Conservation (phyloP, 2,329 filamentous ascomycete species). For the Cryphonectria nitschkei region DNA sequence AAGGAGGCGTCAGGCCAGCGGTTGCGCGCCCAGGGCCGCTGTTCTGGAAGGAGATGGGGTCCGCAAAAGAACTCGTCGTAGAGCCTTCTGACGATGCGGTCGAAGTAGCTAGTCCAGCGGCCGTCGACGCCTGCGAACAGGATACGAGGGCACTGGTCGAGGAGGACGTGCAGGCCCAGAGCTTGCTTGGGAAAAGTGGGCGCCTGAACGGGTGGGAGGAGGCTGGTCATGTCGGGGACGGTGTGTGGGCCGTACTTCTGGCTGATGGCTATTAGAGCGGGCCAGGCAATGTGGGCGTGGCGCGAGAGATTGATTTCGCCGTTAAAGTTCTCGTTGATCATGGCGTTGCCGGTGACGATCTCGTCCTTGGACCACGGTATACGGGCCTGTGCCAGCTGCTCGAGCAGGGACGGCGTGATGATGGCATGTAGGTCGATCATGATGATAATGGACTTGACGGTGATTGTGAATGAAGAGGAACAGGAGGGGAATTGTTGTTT, state of each 20-base stretch:
- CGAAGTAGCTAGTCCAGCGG: conserved; percentile 37
- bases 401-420: conserved; percentile 11
- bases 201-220: conserved; percentile 33
- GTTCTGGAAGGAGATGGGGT: background rate
- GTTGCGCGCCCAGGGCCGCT: conserved; percentile 31
- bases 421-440: conserved; percentile 20
- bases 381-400: conserved; percentile 6
- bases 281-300: conserved; percentile 22
- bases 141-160: conserved; percentile 35
- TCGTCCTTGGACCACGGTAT: conserved; percentile 8
- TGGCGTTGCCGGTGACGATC: background rate
- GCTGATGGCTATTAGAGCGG: conserved; percentile 33
- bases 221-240: conserved; percentile 33
- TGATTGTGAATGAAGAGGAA: background rate
- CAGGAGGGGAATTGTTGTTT: no score
- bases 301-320: background rate
- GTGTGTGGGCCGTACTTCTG: conserved; percentile 31
- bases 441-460: background rate
- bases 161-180: conserved; percentile 36
- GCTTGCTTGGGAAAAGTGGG: conserved; percentile 34
- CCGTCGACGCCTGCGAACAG: conserved; percentile 34
- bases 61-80: conserved; percentile 23
- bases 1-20: conserved; percentile 30
- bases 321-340: conserved; percentile 9
- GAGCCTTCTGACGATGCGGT: conserved; percentile 31